phyloP scores from a whole-genome alignment of 2,329 filamentous ascomycete species.

The Colletotrichum phormii region DNA sequence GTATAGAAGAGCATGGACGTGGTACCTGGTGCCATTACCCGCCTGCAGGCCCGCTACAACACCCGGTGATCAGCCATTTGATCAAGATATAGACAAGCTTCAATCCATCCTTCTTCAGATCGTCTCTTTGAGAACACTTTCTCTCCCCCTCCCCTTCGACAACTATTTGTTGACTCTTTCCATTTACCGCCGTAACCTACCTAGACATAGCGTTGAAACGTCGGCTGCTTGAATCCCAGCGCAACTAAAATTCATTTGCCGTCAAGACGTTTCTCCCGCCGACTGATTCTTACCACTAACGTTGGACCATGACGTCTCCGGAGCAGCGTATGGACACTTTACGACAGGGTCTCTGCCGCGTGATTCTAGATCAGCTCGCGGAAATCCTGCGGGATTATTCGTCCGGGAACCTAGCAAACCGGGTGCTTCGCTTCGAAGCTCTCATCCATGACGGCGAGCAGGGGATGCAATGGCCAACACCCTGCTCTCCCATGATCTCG shows the following conservation, averaged over 20 bases:
- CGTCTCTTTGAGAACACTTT: slow-evolving; percentile 9
- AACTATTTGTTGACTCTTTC: background rate
- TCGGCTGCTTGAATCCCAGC: slow-evolving; percentile 7
- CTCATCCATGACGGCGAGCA: slow-evolving; percentile 36
- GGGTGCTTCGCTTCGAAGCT: slow-evolving; percentile 35
- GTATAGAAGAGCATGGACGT: slow-evolving; percentile 20
- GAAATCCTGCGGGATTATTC: slow-evolving; percentile 35
- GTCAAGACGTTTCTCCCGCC: background rate
- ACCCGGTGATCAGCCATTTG: slow-evolving; percentile 16
- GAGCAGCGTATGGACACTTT: slow-evolving; percentile 35
- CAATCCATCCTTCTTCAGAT: slow-evolving; percentile 6
- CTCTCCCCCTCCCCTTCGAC: background rate
- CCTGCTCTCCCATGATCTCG: slow-evolving; percentile 35
- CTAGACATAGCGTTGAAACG: slow-evolving; percentile 5
- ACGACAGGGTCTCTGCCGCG: slow-evolving; percentile 33
- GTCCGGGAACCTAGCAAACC: slow-evolving; percentile 33
- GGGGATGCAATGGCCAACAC: slow-evolving; percentile 23
- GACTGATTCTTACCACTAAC: background rate
- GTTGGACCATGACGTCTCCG: slow-evolving; percentile 32
- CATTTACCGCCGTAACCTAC: slow-evolving; percentile 1
- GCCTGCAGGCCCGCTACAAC: slow-evolving; percentile 23
- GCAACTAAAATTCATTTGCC: background rate
- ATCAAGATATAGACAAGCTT: slow-evolving; percentile 15
- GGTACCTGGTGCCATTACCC: slow-evolving; percentile 16
- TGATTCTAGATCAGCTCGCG: slow-evolving; percentile 36